Evolutionary conservation across 1,139 yeast species (phyloP).

Genomic region (Sugiyamaella neomexicana): DNA sequence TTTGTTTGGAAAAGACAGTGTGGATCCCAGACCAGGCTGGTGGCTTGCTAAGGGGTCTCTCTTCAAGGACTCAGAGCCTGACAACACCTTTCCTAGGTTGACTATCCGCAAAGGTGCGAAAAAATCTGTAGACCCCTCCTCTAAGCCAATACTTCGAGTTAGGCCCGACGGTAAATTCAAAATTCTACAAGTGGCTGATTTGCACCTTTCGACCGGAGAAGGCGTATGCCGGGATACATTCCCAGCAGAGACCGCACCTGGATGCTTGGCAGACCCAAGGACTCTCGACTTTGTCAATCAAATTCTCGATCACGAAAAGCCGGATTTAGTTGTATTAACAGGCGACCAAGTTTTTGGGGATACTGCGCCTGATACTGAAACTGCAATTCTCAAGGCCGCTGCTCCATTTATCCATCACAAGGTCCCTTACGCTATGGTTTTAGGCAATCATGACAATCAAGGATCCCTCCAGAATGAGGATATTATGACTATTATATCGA

Average conservation of each 20-base stretch:
- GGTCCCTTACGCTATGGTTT: conserved; percentile 77
- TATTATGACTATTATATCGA: conserved; percentile 55
- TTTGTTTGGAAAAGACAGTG: conserved; percentile 69
- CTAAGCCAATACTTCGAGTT: conserved; percentile 43
- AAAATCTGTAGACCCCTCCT: conserved; percentile 20
- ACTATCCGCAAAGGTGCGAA: conserved; percentile 41
- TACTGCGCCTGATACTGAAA: conserved; percentile 70
- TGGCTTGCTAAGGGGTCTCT: conserved; percentile 42
- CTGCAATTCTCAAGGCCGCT: conserved; percentile 75
- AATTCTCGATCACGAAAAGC: conserved; percentile 69
- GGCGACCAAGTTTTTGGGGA: conserved; percentile 85
- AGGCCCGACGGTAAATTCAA: conserved; percentile 55
- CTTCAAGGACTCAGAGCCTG: conserved; percentile 24
- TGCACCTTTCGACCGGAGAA: conserved; percentile 75
- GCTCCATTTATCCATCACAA: conserved; percentile 62
- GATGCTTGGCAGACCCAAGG: conserved; percentile 73
- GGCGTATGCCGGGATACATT: conserved; percentile 63
- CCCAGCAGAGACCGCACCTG: conserved; percentile 42
- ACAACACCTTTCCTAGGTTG: conserved; percentile 34
- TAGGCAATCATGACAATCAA: conserved; percentile 86
- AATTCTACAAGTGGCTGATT: conserved; percentile 81
- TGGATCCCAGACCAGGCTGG: conserved; percentile 81
- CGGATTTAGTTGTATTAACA: conserved; percentile 77
- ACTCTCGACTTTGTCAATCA: conserved; percentile 61
- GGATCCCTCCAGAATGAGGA: conserved; percentile 63